These are phyloP conservation scores for Paecilomyces dactylethromorphus DNA, from an alignment of 2,329 filamentous ascomycete species.

Conservation along the genomic window DNA sequence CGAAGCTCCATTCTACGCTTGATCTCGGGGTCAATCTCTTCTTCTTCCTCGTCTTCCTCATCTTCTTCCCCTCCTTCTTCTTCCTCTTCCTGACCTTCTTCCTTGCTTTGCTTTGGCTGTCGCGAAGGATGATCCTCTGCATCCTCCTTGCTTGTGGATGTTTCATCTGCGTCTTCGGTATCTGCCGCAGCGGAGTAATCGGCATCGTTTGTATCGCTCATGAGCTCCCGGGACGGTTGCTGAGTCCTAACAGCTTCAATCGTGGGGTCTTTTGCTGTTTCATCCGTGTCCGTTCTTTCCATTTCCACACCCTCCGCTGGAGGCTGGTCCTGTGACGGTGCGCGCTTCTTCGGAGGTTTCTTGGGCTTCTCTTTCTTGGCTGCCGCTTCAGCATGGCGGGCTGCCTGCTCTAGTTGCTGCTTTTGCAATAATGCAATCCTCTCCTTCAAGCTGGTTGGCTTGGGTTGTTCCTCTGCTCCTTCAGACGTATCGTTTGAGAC, in stretches of 20 bases:
- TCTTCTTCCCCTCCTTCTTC: conserved; percentile 47
- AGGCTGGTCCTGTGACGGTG: conserved; percentile 37
- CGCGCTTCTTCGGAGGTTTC: conserved; percentile 61
- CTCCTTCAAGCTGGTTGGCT: conserved; percentile 89
- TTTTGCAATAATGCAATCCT: conserved; percentile 89
- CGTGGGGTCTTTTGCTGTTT: conserved; percentile 29
- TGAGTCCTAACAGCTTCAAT: conserved; percentile 25
- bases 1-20: conserved; percentile 80
- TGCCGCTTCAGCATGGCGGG: conserved; percentile 68
- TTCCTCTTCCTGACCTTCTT: conserved; percentile 38
- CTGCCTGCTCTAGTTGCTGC: conserved; percentile 84
- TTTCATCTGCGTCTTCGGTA: conserved; percentile 56
- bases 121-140: conserved; percentile 51
- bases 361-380: conserved; percentile 86
- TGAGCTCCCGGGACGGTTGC: conserved; percentile 43
- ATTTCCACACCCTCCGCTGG: conserved; percentile 18
- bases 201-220: conserved; percentile 59
- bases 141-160: conserved; percentile 67
- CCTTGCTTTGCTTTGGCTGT: conserved; percentile 39
- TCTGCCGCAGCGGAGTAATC: conserved; percentile 60
- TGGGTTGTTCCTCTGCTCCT: conserved; percentile 72
- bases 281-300: conserved; percentile 23
- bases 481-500: conserved; percentile 41
- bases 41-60: conserved; percentile 68
- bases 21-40: conserved; percentile 81